These are phyloP conservation scores for Malania oleifera DNA, from an alignment of 164 flowering plant species.

Conservation along the genomic window DNA sequence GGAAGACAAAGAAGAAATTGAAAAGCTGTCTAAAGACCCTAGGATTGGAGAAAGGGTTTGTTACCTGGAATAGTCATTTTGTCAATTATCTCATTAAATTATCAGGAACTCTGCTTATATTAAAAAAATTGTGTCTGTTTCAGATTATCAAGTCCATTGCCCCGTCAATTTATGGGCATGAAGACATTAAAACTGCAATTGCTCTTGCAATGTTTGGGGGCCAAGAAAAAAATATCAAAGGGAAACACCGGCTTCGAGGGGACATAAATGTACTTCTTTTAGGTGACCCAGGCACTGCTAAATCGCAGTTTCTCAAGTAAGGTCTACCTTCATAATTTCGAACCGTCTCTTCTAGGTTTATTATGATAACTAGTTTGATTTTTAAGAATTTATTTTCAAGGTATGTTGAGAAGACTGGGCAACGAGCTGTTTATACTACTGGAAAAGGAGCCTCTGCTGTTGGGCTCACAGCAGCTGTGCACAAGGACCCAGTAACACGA, in stretches of 20 bases:
- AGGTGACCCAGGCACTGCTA: constrained; percentile 99
- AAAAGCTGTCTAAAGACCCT: constrained; percentile 93
- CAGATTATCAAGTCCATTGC: constrained; percentile 96
- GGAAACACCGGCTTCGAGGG: constrained; percentile 88
- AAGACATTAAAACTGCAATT: constrained; percentile 94
- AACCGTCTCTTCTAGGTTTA: neutral
- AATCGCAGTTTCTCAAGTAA: constrained; percentile 98
- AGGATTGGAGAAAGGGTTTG: constrained; percentile 93
- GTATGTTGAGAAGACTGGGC: constrained; percentile 97
- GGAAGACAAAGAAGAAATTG: constrained; percentile 92
- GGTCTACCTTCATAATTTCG: constrained; percentile 7
- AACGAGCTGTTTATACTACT: constrained; percentile 95
- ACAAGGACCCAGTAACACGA: constrained; percentile 93
- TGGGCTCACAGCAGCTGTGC: constrained; percentile 97
- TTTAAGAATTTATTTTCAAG: constrained; percentile 24
- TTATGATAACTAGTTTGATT: neutral
- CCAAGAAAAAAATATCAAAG: constrained; percentile 93
- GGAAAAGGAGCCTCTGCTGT: constrained; percentile 99
- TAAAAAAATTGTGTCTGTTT: constrained; percentile 1
- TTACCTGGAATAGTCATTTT: constrained; percentile 3
- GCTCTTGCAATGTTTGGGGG: constrained; percentile 99
- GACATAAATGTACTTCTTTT: constrained; percentile 93
- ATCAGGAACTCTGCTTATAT: neutral
- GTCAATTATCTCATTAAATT: neutral
- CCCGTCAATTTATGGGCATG: constrained; percentile 97